These are phyloP conservation scores for Hibiscus tridactylites DNA, from an alignment of 345 rosid genomes.

Conservation along the genomic window DNA sequence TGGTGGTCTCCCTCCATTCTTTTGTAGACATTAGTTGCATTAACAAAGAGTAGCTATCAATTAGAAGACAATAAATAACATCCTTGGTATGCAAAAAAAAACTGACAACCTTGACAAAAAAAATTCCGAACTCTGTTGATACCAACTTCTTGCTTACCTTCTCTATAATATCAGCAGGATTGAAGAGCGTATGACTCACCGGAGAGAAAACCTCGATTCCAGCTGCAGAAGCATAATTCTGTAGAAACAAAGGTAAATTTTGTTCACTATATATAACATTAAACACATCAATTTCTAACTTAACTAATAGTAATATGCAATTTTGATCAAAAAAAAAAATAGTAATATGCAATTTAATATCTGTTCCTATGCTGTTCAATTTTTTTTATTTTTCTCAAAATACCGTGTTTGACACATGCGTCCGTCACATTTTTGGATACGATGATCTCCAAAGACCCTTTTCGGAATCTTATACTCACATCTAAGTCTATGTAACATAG, in stretches of 20 bases:
- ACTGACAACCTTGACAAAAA: background rate
- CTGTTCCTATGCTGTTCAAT: background rate
- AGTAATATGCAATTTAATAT: background rate
- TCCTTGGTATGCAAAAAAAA: slow-evolving; percentile 4
- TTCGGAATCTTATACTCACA: background rate
- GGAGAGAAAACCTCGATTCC: slow-evolving; percentile 81
- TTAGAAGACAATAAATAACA: slow-evolving; percentile 4
- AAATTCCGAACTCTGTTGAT: background rate
- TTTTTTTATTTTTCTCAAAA: background rate
- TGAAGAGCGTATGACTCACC: slow-evolving; percentile 81
- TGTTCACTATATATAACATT: background rate
- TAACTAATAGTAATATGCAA: background rate
- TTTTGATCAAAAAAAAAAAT: too few relatives aligned
- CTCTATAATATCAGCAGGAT: slow-evolving; percentile 57
- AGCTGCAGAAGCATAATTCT: slow-evolving; percentile 55
- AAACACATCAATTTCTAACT: background rate
- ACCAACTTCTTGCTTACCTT: slow-evolving; percentile 35
- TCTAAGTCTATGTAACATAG: background rate
- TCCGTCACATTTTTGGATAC: background rate
- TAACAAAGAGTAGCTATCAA: background rate
- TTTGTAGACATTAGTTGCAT: slow-evolving; percentile 1
- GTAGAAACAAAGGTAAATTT: slow-evolving; percentile 3
- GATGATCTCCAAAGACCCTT: too few relatives aligned
- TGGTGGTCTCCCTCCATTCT: slow-evolving; percentile 91
- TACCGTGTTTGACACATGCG: background rate